Evolutionary conservation across 768 basidiomycete species (phyloP).

Genomic region (Rubroboletus satanas): DNA sequence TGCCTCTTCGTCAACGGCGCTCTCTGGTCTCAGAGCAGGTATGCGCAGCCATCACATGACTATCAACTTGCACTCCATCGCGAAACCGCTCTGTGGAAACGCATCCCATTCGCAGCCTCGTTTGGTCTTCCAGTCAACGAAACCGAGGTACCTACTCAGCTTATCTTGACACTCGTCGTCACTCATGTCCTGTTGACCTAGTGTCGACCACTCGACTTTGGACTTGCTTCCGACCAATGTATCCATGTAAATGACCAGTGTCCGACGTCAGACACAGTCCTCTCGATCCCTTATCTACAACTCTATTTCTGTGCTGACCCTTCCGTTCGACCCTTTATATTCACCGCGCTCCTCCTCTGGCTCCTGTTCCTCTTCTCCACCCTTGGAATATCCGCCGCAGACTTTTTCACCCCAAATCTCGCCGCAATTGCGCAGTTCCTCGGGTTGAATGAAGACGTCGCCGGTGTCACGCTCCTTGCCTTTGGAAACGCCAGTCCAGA

Average conservation of each 20-base stretch:
- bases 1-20: conserved; percentile 54
- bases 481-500: conserved; percentile 98
- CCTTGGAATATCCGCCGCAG: conserved; percentile 90
- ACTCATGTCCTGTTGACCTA: conserved; percentile 24
- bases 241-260: conserved; percentile 58
- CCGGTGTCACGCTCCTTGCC: conserved; percentile 94
- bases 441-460: conserved; percentile 87
- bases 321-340: conserved; percentile 54
- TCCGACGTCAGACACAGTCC: conserved; percentile 55
- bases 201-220: conserved; percentile 65
- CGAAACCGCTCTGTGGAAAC: conserved; percentile 10
- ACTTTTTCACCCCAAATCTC: conserved; percentile 97
- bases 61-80: conserved; percentile 1
- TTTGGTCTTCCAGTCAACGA: neutral
- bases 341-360: conserved; percentile 69
- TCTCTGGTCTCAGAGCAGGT: conserved; percentile 63
- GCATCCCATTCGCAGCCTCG: neutral
- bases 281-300: conserved; percentile 65
- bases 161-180: neutral
- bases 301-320: conserved; percentile 66
- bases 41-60: conserved; percentile 30
- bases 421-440: conserved; percentile 83
- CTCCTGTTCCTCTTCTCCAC: conserved; percentile 92
- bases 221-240: conserved; percentile 53
- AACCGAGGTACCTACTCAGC: conserved; percentile 4